Base-by-base conservation (phyloP, 345 rosid genomes). In the Erucastrum elatum region DNA sequence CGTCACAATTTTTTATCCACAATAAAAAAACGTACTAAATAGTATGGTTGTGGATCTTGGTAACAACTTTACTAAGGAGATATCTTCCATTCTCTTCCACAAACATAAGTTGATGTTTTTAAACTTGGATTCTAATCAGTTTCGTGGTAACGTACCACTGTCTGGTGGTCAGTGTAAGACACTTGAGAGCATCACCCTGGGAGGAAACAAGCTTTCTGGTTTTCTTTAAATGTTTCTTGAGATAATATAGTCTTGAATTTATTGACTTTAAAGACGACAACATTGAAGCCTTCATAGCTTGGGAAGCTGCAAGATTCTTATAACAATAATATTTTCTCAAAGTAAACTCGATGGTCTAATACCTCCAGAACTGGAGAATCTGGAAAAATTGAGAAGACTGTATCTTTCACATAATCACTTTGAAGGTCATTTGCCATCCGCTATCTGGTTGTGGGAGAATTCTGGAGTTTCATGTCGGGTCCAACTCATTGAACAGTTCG, bases 11-110 rank as follows among this genome's bases (percentile, higher is more conserved):
- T 59, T 29, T 29, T 29, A 29, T 29, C 3, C 31, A 29, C 31
- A 29, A 29, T 4, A 29, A 2, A 29, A 29, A 29, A 29, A 2
- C 3, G 4, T 29, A 29, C 3, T 29, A 29, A 29, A 29, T 29
- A 29, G 31, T 29, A 4, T 29, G 31, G 31, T 4, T 29, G 70
- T 94, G 75, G 96, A 94, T 71, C 84, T 94, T 74, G 81, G 80
- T 65, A 94, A 94, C 74, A 68, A 41, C 25, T 89, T 91, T 86
- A 86, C 82, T 1, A 96, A 97, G 46, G 77, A 72, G 55, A 84
- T 94, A 39, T 96, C 97, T 0, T 85, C 89, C 7, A 68, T 83
- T 82, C 87, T 91, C 64, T 91, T 97, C 90, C 83, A 71, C 6
- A 82, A 91, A 70, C 83, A 85, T 63, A 82, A 76, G 71, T 56